phyloP scores from a whole-genome alignment of 148 eudicot genomes.

The Camellia lanceoleosa region DNA sequence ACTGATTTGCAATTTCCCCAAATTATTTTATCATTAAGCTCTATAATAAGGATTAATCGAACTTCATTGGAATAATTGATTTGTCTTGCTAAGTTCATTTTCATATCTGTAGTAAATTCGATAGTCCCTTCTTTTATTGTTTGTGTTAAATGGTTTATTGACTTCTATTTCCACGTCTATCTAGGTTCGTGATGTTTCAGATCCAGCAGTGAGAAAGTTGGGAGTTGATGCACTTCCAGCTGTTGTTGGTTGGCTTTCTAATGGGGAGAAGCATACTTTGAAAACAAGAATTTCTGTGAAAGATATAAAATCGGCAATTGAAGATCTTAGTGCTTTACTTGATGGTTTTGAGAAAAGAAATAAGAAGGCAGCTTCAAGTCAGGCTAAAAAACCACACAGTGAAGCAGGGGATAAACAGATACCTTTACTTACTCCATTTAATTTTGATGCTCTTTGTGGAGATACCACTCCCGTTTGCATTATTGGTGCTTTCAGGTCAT shows the following conservation, averaged over 20 bases:
- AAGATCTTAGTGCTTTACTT: constrained; percentile 64
- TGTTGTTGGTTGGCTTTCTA: too few species aligned
- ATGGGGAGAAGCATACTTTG: too few species aligned
- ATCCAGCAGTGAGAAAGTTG: too few species aligned
- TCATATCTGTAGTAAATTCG: neutral
- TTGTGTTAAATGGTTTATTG: neutral
- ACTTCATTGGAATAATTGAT: too few species aligned
- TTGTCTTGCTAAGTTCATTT: neutral
- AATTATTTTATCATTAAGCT: too few species aligned
- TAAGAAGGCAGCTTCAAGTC: constrained; percentile 44
- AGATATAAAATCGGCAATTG: constrained; percentile 79
- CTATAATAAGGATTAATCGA: too few species aligned
- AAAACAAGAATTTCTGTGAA: constrained; percentile 39
- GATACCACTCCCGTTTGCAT: constrained; percentile 76
- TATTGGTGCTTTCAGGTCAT: constrained; percentile 79
- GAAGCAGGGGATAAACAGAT: constrained; percentile 48
- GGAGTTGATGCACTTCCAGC: too few species aligned
- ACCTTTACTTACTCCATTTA: constrained; percentile 55
- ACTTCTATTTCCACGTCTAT: too few species aligned
- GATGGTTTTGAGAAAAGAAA: constrained; percentile 70
- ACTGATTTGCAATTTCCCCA: too few species aligned
- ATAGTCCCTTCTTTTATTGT: neutral
- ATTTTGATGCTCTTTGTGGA: constrained; percentile 61
- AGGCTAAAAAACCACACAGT: constrained; percentile 37
- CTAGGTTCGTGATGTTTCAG: too few species aligned